Base-by-base conservation (phyloP, 2,329 filamentous ascomycete genomes). In the Neopestalotiopsis rosae region DNA sequence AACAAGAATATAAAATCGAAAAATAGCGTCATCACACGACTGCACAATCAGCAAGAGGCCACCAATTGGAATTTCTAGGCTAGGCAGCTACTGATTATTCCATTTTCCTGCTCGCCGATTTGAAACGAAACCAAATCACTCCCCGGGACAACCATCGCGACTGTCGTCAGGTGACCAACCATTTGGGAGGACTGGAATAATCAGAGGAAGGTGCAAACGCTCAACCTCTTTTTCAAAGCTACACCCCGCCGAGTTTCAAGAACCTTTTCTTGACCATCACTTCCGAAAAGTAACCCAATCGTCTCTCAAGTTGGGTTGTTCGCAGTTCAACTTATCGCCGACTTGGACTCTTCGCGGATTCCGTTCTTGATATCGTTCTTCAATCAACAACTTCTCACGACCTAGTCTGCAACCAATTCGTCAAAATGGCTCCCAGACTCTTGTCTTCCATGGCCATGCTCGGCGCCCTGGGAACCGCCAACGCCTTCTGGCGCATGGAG, bases 401-500 rank as follows among this genome's bases (percentile, higher is more conserved):
- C 45, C 45, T 20, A 52, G 45, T 52, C 45, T 52, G n/a, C 20
- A 17, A 28, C 45, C 45, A 61, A 40, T 59, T 34, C 17, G 10
- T 61, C 65, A 67, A 59, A 45, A 67, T 67, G 65, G 52, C 52
- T 20, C 32, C 56, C 17, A 52, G 34, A 61, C 24, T 67, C 28
- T 61, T 56, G 52, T 61, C 32, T 5, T 30, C 34, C 20, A 17
- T 61, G 32, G 34, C 38, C 20, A 9, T 67, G 7, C 65, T 67
- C 34, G 17, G 45, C 45, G 52, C 56, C 20, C 32, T 67, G 40
- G 42, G 32, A 32, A 52, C 52, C 24, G 86, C 84, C 61, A 77
- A 87, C 74, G 94, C 92, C 69, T 97, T 97, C 81, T 97, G 93
- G 93, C 93, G 94, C 78, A 92, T 97, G 87, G 92, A 94, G 75